Base-by-base conservation (phyloP, 331 rosid species). In the Ulmus americana region DNA sequence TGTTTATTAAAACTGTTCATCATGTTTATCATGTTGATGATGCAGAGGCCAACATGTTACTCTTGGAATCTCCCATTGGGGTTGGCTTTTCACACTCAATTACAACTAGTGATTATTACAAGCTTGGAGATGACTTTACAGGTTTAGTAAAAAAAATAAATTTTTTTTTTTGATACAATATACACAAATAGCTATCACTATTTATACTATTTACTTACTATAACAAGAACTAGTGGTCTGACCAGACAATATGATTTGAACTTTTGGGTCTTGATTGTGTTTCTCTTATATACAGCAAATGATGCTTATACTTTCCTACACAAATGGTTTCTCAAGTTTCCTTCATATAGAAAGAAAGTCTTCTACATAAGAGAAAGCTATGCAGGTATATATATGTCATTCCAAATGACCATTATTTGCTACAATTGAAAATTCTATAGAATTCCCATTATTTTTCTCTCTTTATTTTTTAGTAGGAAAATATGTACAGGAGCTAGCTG, bases 71-170 rank as follows among this genome's bases (percentile, higher is more conserved):
- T 73, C 98, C 98, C 51, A 73, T 85, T 68, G 98, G 97, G 44
- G 98, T 92, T 60, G 97, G 97, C 77, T 90, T 87, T 82, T 90
- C 97, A 8, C 85, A 90, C 77, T 83, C 97, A 54, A 90, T 88
- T 67, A 79, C 87, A 78, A 79, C 84, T 35, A 71, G 44, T 64
- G 97, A 88, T 64, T 90, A 88, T 75, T 72, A 63, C 39, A 69
- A 80, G 35, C 56, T 90, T 14, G 95, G 89, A 47, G 96, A 90
- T 84, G 80, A 74, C 62, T 82, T 90, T 81, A 79, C 97, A 75
- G 95, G 95, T 22, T 84, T 10, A 59, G 28, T 41, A 20, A 20
- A 20, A 20, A n/a, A n/a, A n/a, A n/a, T n/a, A n/a, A n/a, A n/a
- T n/a, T 40, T n/a, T 14, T 51, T 20, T 20, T 20, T 20, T 20